Conservation (phyloP, 139 green algal genomes). For the Closterium sp. region DNA sequence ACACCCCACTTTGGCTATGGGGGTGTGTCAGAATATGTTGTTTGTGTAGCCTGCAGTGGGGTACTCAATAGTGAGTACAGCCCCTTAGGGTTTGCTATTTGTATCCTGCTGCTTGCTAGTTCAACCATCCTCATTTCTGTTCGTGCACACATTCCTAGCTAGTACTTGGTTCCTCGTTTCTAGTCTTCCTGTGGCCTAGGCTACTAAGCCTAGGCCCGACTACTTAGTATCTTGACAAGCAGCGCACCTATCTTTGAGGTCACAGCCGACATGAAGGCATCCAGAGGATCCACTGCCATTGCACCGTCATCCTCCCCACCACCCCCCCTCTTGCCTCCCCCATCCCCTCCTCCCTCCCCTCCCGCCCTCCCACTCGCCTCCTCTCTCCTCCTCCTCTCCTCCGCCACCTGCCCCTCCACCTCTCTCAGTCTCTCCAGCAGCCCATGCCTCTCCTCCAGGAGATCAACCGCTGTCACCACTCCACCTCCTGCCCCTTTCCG, state of each 20-base stretch:
- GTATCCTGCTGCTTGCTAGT: too few species aligned
- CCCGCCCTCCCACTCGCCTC: not conserved
- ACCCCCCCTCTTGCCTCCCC: not conserved
- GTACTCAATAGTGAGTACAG: too few species aligned
- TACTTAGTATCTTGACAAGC: not conserved
- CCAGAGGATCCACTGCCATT: constrained; percentile 34
- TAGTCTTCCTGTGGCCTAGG: too few species aligned
- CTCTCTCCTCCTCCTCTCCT: not conserved
- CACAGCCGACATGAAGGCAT: constrained; percentile 52
- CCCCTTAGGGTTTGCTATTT: too few species aligned
- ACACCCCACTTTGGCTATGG: too few species aligned
- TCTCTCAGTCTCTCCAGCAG: constrained; percentile 19
- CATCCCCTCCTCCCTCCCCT: not conserved
- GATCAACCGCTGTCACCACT: not conserved
- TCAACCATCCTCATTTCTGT: too few species aligned
- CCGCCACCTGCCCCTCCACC: not conserved
- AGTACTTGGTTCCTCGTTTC: too few species aligned
- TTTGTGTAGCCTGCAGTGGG: too few species aligned
- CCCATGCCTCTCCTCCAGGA: not conserved
- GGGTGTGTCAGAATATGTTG: too few species aligned
- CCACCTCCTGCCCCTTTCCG: too few species aligned
- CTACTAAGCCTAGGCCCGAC: too few species aligned
- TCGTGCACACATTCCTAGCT: too few species aligned
- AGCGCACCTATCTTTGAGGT: constrained; percentile 36
- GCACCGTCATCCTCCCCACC: not conserved